Base-by-base conservation (phyloP, 1,284 basidiomycete genomes). In the Phellinidium pouzarii region DNA sequence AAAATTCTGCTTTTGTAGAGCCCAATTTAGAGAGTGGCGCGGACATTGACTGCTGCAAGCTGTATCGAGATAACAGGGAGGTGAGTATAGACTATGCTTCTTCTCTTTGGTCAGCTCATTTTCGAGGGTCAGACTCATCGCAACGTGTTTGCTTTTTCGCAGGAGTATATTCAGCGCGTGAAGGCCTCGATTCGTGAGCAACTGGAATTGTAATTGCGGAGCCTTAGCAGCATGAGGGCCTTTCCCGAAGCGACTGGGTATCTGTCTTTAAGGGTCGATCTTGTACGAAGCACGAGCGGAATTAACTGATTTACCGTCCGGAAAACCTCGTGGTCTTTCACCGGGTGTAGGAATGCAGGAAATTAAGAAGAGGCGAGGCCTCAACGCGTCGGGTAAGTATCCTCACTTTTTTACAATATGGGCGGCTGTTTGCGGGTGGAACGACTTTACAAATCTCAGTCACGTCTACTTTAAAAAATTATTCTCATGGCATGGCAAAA, bases 11-110 rank as follows among this genome's bases (percentile, higher is more conserved):
- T 52, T 48, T 44, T 37, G 36, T 56, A 85, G 95, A 99, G 74
- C 96, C 96, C n/a, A 99, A 99, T 70, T 79, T 98, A 50, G 96
- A 99, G 72, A 93, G 89, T 59, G 95, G 95, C 29, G 96, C 96
- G 44, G 98, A 98, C 71, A 91, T 99, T 56, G 95, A 99, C 70
- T 94, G 91, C 65, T 93, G 91, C 75, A 97, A 97, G 71, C 74
- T 96, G 44, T 96, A 94, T 66, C 80, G 94, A 53, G 93, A 96
- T 59, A 84, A 96, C 68, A 79, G 77, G 52, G 66, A 71, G 58
- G 79, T 81, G 56, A 59, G 71, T 59, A n/a, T 43, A 42, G 48
- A 42, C 37, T 3, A 25, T 42, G 47, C 29, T 9, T 9, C 37
- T 12, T 25, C 34, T 40, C 41, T 31, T 50, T 40, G 19, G n/a